These are phyloP conservation scores for Ceratobasidium sp. DNA, from an alignment of 1,284 basidiomycete genomes.

Conservation along the genomic window DNA sequence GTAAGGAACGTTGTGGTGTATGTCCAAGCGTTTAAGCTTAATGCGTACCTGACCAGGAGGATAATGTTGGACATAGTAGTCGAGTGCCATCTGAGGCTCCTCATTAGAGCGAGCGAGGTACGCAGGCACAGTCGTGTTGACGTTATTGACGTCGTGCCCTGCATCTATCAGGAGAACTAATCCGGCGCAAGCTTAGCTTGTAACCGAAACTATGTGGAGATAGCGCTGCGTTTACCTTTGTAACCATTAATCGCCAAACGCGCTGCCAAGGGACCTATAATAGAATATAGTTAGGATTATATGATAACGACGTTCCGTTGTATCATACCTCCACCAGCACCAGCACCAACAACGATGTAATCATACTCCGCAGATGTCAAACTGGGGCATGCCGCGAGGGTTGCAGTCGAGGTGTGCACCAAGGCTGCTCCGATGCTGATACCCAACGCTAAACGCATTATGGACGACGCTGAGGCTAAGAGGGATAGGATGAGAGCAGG, in stretches of 20 bases:
- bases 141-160: constrained; percentile 33
- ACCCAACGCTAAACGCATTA: constrained; percentile 26
- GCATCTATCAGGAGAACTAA: constrained; percentile 41
- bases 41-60: constrained; percentile 34
- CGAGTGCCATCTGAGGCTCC: constrained; percentile 35
- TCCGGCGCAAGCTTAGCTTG: not conserved
- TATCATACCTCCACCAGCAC: constrained; percentile 41
- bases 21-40: not conserved
- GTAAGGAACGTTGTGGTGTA: not conserved
- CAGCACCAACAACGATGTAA: constrained; percentile 38
- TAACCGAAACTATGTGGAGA: not conserved
- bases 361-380: constrained; percentile 32
- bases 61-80: constrained; percentile 41
- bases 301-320: not conserved
- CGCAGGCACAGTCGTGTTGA: constrained; percentile 30
- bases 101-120: constrained; percentile 39
- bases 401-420: not conserved
- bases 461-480: not conserved
- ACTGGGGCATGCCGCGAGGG: constrained; percentile 34
- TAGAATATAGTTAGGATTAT: not conserved
- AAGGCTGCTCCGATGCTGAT: constrained; percentile 13
- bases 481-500: not conserved
- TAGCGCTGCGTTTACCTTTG: constrained; percentile 10
- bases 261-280: constrained; percentile 36
- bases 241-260: constrained; percentile 37